A percentile compares a stretch with the other conserved stretches of the same genome.
phyloP scores from a whole-genome alignment of 176 grass and related monocot genomes.

The Carex littledalei region DNA sequence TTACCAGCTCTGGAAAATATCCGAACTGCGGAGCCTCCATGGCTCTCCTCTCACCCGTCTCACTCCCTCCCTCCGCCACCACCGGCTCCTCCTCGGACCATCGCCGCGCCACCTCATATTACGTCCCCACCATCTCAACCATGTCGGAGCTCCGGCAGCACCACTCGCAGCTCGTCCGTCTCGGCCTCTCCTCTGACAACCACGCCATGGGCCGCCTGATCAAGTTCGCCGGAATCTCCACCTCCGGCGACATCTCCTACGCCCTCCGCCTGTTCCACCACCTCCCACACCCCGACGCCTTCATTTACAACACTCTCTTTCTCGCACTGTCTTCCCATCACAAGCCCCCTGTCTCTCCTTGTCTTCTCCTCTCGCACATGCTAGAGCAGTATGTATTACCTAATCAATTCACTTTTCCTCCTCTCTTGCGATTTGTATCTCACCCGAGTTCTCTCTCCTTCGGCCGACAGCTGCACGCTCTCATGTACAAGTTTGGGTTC shows the following conservation, averaged over 20 bases:
- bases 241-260: constrained; percentile 37
- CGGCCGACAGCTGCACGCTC: constrained; percentile 55
- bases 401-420: constrained; percentile 58
- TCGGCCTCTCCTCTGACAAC: constrained; percentile 42
- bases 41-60: constrained; percentile 5
- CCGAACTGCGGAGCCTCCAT: background rate
- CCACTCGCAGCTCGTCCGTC: constrained; percentile 56
- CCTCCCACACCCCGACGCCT: constrained; percentile 57
- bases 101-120: background rate
- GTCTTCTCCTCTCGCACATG: constrained; percentile 8
- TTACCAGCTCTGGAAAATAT: too few relatives aligned
- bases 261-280: constrained; percentile 42
- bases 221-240: constrained; percentile 49
- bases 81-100: constrained; percentile 6
- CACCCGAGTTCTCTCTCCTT: constrained; percentile 14
- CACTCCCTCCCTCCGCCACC: background rate
- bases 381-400: constrained; percentile 1
- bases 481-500: constrained; percentile 64
- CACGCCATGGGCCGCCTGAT: constrained; percentile 40
- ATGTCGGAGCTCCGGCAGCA: constrained; percentile 49
- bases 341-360: constrained; percentile 9
- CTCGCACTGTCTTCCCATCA: constrained; percentile 33
- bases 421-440: constrained; percentile 36
- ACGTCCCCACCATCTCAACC: constrained; percentile 38
- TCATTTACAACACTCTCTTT: constrained; percentile 65